Conservation (phyloP, 2,329 filamentous ascomycete genomes). For the Didymella sp. region DNA sequence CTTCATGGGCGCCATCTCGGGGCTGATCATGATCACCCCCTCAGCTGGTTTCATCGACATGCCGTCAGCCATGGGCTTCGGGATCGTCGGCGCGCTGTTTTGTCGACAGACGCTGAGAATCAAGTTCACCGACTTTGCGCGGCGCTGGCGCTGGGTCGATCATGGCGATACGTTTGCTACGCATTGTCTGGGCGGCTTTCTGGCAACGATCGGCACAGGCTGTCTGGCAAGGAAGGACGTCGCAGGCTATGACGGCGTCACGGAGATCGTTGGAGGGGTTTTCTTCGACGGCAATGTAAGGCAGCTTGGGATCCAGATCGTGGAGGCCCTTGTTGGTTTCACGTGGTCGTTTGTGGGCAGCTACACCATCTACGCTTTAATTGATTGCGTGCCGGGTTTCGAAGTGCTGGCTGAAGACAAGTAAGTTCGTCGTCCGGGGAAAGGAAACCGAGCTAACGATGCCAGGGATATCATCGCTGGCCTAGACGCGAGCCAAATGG, state of each 20-base stretch:
- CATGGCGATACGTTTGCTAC: conserved; percentile 64
- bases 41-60: conserved; percentile 59
- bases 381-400: conserved; percentile 61
- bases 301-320: conserved; percentile 59
- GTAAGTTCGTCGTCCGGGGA: conserved; percentile 48
- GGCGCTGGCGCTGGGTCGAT: conserved; percentile 60
- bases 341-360: conserved; percentile 59
- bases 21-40: conserved; percentile 61
- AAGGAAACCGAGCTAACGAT: conserved; percentile 9
- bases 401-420: conserved; percentile 61
- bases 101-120: conserved; percentile 61
- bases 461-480: conserved; percentile 56
- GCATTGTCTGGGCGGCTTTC: conserved; percentile 60
- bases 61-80: conserved; percentile 58
- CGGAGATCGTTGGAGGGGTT: conserved; percentile 59
- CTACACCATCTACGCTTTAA: conserved; percentile 58
- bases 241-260: conserved; percentile 60
- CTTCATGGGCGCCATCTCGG: conserved; percentile 62
- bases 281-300: conserved; percentile 61
- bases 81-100: conserved; percentile 55
- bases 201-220: conserved; percentile 60
- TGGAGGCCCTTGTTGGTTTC: conserved; percentile 61
- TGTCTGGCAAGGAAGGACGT: conserved; percentile 60
- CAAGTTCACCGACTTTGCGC: conserved; percentile 59
- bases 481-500: conserved; percentile 60